These are phyloP conservation scores for Trametes cubensis DNA, from an alignment of 768 basidiomycete species.

Conservation along the genomic window DNA sequence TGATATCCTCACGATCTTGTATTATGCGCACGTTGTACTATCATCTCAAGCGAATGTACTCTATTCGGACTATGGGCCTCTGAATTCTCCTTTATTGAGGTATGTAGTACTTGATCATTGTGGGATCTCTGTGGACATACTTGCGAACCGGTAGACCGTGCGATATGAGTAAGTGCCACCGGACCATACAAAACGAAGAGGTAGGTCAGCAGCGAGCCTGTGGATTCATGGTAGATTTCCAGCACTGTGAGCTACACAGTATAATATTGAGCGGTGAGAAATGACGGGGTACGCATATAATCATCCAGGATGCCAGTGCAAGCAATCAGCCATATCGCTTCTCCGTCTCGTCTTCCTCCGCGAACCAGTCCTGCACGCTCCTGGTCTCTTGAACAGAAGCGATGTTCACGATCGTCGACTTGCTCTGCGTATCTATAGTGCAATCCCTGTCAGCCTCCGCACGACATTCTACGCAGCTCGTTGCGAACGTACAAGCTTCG, in stretches of 20 bases:
- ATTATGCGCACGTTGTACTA: slow-evolving; percentile 21
- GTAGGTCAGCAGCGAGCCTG: no score
- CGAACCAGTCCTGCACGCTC: slow-evolving; percentile 77
- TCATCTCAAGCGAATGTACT: slow-evolving; percentile 7
- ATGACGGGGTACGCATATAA: no score
- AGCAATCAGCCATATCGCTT: slow-evolving; percentile 63
- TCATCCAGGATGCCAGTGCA: no score
- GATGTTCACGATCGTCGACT: slow-evolving; percentile 78
- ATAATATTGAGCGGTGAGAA: no score
- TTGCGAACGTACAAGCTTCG: slow-evolving; percentile 62
- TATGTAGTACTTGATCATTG: no score
- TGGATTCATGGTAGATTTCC: background rate
- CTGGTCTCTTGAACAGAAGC: slow-evolving; percentile 62
- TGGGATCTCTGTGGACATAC: no score
- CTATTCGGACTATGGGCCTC: no score
- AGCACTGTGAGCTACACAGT: no score
- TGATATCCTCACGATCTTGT: slow-evolving; percentile 5
- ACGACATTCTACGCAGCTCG: background rate
- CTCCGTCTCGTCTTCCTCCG: slow-evolving; percentile 49
- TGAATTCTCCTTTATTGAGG: no score
- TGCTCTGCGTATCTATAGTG: slow-evolving; percentile 75
- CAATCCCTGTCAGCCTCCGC: slow-evolving; percentile 2
- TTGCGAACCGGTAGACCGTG: no score
- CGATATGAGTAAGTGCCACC: no score
- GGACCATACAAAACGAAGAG: no score